These are phyloP conservation scores for Alternaria triticina DNA, from an alignment of 2,329 filamentous ascomycete species.

Conservation along the genomic window DNA sequence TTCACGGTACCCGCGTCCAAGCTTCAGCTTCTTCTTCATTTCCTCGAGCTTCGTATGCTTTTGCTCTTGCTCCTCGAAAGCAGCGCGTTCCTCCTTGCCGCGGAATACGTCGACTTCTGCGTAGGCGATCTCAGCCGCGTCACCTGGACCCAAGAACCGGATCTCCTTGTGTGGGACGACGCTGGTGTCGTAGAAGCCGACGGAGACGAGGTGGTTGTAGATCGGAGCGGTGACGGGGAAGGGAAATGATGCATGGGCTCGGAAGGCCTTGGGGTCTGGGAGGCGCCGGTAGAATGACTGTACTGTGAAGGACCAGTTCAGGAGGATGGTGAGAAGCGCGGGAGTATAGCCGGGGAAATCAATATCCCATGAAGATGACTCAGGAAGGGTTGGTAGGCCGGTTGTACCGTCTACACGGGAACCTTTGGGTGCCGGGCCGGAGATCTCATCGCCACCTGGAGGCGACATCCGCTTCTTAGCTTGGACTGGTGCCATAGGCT, in stretches of 20 bases:
- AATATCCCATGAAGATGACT: slow-evolving; percentile 5
- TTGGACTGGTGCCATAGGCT: background rate
- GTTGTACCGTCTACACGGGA: background rate
- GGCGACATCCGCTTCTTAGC: slow-evolving; percentile 11
- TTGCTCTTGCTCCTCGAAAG: background rate
- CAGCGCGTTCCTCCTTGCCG: background rate
- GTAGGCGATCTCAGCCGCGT: slow-evolving; percentile 22
- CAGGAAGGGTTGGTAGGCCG: slow-evolving; percentile 14
- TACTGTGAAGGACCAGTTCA: slow-evolving; percentile 29
- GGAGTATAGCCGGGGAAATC: slow-evolving; percentile 24
- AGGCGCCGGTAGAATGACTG: slow-evolving; percentile 10
- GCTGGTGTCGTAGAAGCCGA: slow-evolving; percentile 30
- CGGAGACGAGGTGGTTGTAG: slow-evolving; percentile 17
- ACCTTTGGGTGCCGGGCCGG: background rate
- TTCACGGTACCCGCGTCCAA: background rate
- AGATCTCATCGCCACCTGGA: background rate
- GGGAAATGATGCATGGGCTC: slow-evolving; percentile 24
- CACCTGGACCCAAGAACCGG: slow-evolving; percentile 23
- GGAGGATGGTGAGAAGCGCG: slow-evolving; percentile 20
- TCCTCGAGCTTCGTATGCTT: background rate
- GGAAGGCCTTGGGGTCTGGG: slow-evolving; percentile 15
- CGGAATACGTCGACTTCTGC: slow-evolving; percentile 32
- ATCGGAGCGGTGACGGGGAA: slow-evolving; percentile 16
- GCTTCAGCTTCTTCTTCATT: background rate
- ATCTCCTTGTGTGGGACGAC: slow-evolving; percentile 23